Base-by-base conservation (phyloP, 495 filamentous ascomycete species). In the Ascodesmis nigricans region DNA sequence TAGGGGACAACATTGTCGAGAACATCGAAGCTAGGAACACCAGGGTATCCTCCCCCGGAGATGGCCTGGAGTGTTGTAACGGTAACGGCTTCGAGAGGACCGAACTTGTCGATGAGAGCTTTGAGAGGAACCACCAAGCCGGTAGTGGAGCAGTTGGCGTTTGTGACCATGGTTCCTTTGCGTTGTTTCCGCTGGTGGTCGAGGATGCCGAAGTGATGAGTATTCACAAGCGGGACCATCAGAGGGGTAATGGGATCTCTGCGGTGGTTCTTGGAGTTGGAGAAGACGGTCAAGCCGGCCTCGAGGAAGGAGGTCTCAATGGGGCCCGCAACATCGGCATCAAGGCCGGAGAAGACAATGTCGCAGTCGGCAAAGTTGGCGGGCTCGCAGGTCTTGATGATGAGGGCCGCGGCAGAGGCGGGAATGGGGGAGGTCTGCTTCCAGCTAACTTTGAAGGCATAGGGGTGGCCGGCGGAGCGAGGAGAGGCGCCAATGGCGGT, bases 61-160 rank as follows among this genome's bases (percentile, higher is more conserved):
- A 84, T 65, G 38, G 79, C 79, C 56, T 90, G 79, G 58, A 80
- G 69, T n/a, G 79, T 90, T 33, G 82, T 78, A 10, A 90, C 74
- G 44, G 70, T 74, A 15, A 81, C 75, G 45, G 65, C 57, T 46
- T 75, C 68, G 38, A 90, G 67, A 25, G 63, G 62, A 21, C 78
- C 79, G 50, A 84, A 82, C 46, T 65, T 64, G 23, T 72, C 66
- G 53, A 78, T 70, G 22, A 90, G 65, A 14, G 76, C 79, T 13
- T 78, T 79, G 48, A 83, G 75, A n/a, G 79, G 79, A 38, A 84
- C 80, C 31, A 83, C 80, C 32, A 87, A 64, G 11, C 79, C 79
- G 47, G 84, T 84, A 35, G 84, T 81, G 14, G 78, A 77, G 57
- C 79, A 90, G 61, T 90, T 87, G 36, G 76, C 81, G 59, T 87